Conservation (phyloP, 441 rosid genomes). For the Aquilaria agallochum region DNA sequence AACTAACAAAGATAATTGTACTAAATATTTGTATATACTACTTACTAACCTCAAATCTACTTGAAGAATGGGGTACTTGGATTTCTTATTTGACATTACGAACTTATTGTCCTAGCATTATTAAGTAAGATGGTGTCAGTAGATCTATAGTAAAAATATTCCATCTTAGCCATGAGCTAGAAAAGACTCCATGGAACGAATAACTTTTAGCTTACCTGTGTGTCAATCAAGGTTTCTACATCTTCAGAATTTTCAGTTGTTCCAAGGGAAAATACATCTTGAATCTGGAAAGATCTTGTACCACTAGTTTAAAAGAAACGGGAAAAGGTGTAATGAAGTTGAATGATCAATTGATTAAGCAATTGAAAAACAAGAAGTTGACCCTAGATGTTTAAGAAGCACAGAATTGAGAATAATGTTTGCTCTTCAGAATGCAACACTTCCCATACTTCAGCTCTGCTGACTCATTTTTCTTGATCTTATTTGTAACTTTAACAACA, state of each 20-base stretch:
- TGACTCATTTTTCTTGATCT: conserved; percentile 78
- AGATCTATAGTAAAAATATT: conserved; percentile 9
- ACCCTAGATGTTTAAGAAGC: not conserved
- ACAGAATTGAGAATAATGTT: not conserved
- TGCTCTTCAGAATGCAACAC: conserved; percentile 7
- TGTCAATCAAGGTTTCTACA: conserved; percentile 81
- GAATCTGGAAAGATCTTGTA: conserved; percentile 78
- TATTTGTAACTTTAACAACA: conserved; percentile 89
- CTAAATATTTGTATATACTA: not conserved
- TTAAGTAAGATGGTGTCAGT: conserved; percentile 12
- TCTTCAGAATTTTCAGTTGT: conserved; percentile 90
- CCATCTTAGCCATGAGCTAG: conserved; percentile 6
- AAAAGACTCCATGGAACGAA: not conserved
- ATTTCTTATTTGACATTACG: conserved; percentile 98
- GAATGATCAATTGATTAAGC: too few species aligned
- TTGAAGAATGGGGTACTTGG: conserved; percentile 96
- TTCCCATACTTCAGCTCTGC: conserved; percentile 58
- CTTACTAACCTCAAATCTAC: conserved; percentile 85
- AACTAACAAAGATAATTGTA: too few species aligned
- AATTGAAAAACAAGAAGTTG: too few species aligned
- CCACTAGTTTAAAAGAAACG: conserved; percentile 35
- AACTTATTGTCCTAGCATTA: conserved; percentile 75
- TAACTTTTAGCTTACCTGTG: conserved; percentile 47
- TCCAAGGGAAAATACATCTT: conserved; percentile 89
- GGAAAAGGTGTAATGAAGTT: not conserved